Evolutionary conservation across 2,329 filamentous ascomycete species (phyloP), one percentile per base, ranked within the genome.

Genomic region (Acephala macrosclerotiorum): DNA sequence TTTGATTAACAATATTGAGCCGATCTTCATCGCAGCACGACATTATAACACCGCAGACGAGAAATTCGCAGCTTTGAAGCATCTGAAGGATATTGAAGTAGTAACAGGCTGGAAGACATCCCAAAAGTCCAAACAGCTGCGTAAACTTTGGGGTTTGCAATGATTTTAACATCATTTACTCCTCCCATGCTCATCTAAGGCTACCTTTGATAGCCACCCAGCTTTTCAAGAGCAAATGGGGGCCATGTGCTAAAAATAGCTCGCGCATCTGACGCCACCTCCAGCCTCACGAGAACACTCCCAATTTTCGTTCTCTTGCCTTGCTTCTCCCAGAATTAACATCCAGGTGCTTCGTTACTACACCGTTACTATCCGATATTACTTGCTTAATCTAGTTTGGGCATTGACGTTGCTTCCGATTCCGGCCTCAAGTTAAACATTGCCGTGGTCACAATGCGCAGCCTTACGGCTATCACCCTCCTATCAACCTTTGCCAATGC

Each of bases 401-500:
- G 18, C 2, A 42, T 16, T 18, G 16, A 2, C 18, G 12, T 9
- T 33, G 29, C 4, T 33, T 42, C 38, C 45, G 25, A 22, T 22
- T 22, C 25, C 20, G 6, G 11, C 20, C 18, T 22, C n/a, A 49
- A 33, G 1, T n/a, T 11, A 4, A 3, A 33, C 49, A 26, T 26
- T 53, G 4, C 29, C 35, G 25, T 16, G 2, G 20, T 20, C 35
- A 61, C 29, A 22, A 42, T 51, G 47, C 49, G 49, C 25, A 53
- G 49, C 49, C 49, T 53, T 33, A 25, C 26, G 25, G 56, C 35
- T 60, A 56, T 45, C 33, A 53, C 42, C 35, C 2, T 35, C 33
- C 51, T 65, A 7, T 20, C 20, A 22, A 16, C 40, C 58, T n/a
- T 58, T 12, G 38, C 53, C 18, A 29, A 58, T 22, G 63, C 58